Percentiles rank a stretch among this genome's conserved stretches.
Evolutionary conservation across 768 basidiomycete species (phyloP).

Genomic region (Cystoderma amianthinum): DNA sequence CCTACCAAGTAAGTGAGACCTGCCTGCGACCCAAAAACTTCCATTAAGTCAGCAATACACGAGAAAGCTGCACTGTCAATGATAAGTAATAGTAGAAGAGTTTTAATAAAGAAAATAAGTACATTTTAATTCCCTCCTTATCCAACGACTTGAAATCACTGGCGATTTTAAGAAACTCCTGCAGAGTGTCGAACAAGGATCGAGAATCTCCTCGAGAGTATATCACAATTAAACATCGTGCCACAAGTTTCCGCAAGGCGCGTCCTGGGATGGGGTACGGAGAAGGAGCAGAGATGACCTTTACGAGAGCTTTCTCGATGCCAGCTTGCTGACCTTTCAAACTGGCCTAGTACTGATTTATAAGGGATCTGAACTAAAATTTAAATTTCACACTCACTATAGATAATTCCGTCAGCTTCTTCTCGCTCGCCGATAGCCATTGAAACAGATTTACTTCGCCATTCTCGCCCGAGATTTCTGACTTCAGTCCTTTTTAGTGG

Average conservation of each 20-base stretch:
- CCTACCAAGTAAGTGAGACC: conserved; percentile 12
- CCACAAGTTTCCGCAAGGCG: conserved; percentile 71
- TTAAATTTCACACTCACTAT: conserved; percentile 57
- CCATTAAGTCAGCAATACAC: conserved; percentile 88
- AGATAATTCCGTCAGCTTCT: conserved; percentile 38
- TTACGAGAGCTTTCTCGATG: conserved; percentile 59
- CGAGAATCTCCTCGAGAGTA: conserved; percentile 80
- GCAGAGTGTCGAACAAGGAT: conserved; percentile 82
- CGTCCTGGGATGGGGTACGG: conserved; percentile 83
- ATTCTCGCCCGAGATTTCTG: conserved; percentile 64
- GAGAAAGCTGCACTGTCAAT: conserved; percentile 69
- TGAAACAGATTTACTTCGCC: conserved; percentile 81
- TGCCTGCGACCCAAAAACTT: conserved; percentile 76
- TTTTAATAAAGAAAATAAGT: conserved; percentile 15
- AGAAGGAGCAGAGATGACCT: conserved; percentile 56
- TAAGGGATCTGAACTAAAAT: background rate
- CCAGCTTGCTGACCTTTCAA: conserved; percentile 58
- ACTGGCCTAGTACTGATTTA: conserved; percentile 38
- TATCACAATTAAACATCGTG: conserved; percentile 67
- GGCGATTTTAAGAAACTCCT: conserved; percentile 67
- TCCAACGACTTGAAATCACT: conserved; percentile 64
- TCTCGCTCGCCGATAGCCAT: conserved; percentile 70
- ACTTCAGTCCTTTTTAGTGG: no score
- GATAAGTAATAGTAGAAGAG: conserved; percentile 6
- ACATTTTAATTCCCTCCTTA: conserved; percentile 65